phyloP scores from a whole-genome alignment of 805 yeast species.

The Metschnikowia lochheadii region DNA sequence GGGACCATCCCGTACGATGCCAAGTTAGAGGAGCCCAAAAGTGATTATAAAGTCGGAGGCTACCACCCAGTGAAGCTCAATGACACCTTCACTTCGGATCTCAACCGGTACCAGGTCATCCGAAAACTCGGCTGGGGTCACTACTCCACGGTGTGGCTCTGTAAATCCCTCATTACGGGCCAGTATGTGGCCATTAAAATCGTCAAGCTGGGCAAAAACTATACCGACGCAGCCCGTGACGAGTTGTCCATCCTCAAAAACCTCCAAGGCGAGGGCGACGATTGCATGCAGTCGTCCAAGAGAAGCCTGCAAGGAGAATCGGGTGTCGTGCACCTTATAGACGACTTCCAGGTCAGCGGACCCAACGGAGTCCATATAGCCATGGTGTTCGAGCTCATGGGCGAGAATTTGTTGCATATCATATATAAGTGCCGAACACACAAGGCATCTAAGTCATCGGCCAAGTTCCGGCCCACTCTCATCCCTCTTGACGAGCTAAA shows the following conservation, averaged over 20 bases:
- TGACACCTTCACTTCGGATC: constrained; percentile 63
- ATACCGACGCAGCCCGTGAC: constrained; percentile 91
- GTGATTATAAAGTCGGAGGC: constrained; percentile 89
- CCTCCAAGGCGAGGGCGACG: constrained; percentile 51
- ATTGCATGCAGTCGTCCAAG: not conserved
- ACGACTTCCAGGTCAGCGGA: constrained; percentile 81
- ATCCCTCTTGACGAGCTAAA: constrained; percentile 72
- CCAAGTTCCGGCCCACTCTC: constrained; percentile 4
- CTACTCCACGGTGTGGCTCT: constrained; percentile 54
- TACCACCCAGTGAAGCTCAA: constrained; percentile 93
- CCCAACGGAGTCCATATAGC: constrained; percentile 91
- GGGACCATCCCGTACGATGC: constrained; percentile 17
- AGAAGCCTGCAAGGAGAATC: not conserved
- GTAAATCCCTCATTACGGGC: constrained; percentile 78
- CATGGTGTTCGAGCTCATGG: constrained; percentile 96
- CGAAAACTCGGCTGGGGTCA: constrained; percentile 99
- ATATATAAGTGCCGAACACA: constrained; percentile 71
- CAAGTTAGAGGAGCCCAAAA: constrained; percentile 69
- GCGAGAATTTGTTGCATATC: constrained; percentile 85
- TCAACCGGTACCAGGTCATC: constrained; percentile 67
- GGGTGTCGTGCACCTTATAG: constrained; percentile 75
- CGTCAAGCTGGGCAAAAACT: constrained; percentile 85
- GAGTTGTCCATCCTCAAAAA: constrained; percentile 77
- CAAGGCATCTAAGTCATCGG: not conserved
- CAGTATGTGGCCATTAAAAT: constrained; percentile 86